Percentiles rank a stretch among this genome's conserved stretches.
Evolutionary conservation across 1,139 yeast genomes (phyloP).

Genomic region (Hyphopichia burtonii): DNA sequence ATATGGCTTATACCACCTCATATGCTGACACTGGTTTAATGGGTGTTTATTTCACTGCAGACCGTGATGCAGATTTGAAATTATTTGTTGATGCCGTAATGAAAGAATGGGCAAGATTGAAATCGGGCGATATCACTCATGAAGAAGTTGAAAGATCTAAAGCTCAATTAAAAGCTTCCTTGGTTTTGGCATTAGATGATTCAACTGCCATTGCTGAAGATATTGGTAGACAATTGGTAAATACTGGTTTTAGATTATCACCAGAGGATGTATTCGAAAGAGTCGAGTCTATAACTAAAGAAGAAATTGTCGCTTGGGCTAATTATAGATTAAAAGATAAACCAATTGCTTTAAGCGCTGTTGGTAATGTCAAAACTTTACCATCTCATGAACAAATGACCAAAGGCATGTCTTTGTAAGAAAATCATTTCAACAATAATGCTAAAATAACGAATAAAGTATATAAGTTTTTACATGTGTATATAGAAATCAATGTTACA

Average conservation of each 20-base stretch:
- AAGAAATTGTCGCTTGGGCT: constrained; percentile 88
- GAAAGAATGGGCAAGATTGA: constrained; percentile 86
- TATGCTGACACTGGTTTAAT: constrained; percentile 97
- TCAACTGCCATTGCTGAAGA: constrained; percentile 97
- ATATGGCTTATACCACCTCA: constrained; percentile 94
- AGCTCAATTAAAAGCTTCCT: constrained; percentile 90
- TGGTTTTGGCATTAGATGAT: constrained; percentile 86
- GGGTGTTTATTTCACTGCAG: constrained; percentile 93
- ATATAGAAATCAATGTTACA: background rate
- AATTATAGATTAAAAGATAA: constrained; percentile 73
- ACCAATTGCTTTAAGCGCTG: constrained; percentile 86
- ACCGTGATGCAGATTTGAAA: constrained; percentile 65
- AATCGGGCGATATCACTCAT: constrained; percentile 70
- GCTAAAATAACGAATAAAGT: background rate
- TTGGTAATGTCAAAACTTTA: constrained; percentile 73
- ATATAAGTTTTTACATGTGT: background rate
- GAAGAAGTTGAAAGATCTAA: constrained; percentile 93
- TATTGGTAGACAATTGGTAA: constrained; percentile 93
- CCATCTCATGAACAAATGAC: constrained; percentile 58
- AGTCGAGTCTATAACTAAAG: constrained; percentile 74
- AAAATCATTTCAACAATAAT: background rate
- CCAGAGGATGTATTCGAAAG: constrained; percentile 91
- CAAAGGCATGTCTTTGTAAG: constrained; percentile 30
- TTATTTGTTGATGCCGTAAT: constrained; percentile 70
- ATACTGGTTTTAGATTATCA: constrained; percentile 85